Base-by-base conservation (phyloP, 208 protist species). In the Blechomonas ayalai region DNA sequence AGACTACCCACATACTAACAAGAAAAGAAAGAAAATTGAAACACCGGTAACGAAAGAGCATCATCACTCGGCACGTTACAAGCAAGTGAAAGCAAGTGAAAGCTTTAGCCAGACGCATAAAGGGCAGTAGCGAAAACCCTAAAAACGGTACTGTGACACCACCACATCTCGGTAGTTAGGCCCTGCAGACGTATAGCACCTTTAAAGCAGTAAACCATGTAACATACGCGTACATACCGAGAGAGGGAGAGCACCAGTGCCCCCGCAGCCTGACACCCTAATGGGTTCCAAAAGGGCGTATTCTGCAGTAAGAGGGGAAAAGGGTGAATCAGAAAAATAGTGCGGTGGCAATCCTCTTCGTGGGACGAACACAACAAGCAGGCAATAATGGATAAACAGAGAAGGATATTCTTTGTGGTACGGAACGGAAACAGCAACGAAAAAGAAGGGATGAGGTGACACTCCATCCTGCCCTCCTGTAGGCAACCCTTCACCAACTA, bases 331-430 rank as follows among this genome's bases (percentile, higher is more conserved):
- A n/a, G n/a, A n/a, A n/a, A n/a, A n/a, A n/a, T n/a, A n/a, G n/a
- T n/a, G n/a, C n/a, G n/a, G n/a, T n/a, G n/a, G n/a, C n/a, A n/a
- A n/a, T n/a, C n/a, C n/a, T n/a, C n/a, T n/a, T n/a, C n/a, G n/a
- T n/a, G n/a, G n/a, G n/a, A 0, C 16, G 9, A 13, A 33, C 5
- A 13, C 25, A 59, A 35, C 52, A 55, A 45, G 39, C 25, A 38
- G 26, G 34, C 26, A 31, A 26, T 25, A 16, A 24, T 34, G 43
- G 33, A 34, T 35, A 23, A 35, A 45, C 18, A 3, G 20, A 60
- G 31, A 16, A 32, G 5, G 28, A 27, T 41, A 7, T 53, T 9
- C n/a, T n/a, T n/a, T n/a, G n/a, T n/a, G n/a, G n/a, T n/a, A n/a
- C 25, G 27, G 8, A 4, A 13, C 19, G 6, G 40, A 40, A 44